phyloP scores from a whole-genome alignment of 495 filamentous ascomycete genomes.

The Penicillium mononematosum region DNA sequence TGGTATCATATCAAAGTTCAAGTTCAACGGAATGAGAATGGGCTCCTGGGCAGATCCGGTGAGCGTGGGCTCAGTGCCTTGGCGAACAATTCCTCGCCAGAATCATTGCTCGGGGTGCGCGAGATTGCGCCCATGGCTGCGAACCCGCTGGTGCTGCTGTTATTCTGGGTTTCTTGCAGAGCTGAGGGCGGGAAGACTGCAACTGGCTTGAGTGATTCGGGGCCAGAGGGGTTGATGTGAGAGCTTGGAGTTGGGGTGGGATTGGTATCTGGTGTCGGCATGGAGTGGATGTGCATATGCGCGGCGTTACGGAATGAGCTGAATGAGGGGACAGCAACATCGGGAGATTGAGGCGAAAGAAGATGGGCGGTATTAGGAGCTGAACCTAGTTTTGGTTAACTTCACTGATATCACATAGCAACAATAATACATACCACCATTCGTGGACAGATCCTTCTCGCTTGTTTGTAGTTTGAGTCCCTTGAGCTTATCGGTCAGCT shows the following conservation, averaged over 20 bases:
- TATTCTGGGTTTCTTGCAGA: no score
- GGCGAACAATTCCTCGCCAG: constrained; percentile 75
- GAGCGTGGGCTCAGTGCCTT: constrained; percentile 76
- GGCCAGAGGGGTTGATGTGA: constrained; percentile 6
- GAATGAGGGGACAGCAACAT: constrained; percentile 66
- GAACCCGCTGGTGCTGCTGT: constrained; percentile 27
- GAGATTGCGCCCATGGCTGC: constrained; percentile 33
- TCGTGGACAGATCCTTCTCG: constrained; percentile 54
- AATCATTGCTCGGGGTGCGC: constrained; percentile 40
- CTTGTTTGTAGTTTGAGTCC: constrained; percentile 74
- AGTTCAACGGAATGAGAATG: constrained; percentile 55
- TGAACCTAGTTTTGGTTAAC: constrained; percentile 3
- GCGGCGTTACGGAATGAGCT: constrained; percentile 50
- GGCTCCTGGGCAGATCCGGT: constrained; percentile 74
- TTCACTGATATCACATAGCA: not conserved
- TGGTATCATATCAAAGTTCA: constrained; percentile 2
- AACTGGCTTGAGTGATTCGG: constrained; percentile 30
- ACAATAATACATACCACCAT: constrained; percentile 40
- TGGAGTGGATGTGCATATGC: constrained; percentile 19
- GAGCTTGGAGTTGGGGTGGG: constrained; percentile 24
- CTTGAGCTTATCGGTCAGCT: constrained; percentile 71
- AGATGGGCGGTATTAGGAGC: constrained; percentile 27
- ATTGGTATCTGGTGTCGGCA: constrained; percentile 32
- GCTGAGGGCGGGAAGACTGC: constrained; percentile 31
- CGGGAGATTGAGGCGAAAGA: constrained; percentile 60